Conservation (phyloP, 1,284 basidiomycete species). For the Tylopilus orsonianus region DNA sequence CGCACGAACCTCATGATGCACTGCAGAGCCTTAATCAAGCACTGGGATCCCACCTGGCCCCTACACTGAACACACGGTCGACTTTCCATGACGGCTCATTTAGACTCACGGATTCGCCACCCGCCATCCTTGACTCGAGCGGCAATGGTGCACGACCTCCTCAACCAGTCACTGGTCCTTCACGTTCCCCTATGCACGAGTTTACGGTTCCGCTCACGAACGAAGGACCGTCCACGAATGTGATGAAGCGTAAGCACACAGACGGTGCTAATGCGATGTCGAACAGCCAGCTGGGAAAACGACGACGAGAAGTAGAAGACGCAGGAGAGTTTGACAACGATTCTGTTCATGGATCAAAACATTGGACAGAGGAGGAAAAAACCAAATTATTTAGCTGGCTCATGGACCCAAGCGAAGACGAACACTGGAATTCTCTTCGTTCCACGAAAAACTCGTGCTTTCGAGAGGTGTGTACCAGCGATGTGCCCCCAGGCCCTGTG, state of each 20-base stretch:
- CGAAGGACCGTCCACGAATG: constrained; percentile 25
- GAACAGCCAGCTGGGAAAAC: constrained; percentile 41
- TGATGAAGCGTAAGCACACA: constrained; percentile 52
- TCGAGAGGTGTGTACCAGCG: constrained; percentile 53
- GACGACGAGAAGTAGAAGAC: constrained; percentile 48
- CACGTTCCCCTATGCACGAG: constrained; percentile 36
- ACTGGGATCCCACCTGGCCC: constrained; percentile 34
- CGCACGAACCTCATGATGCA: constrained; percentile 3
- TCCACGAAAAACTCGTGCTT: constrained; percentile 78
- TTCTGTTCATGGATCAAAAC: constrained; percentile 62
- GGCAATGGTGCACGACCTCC: constrained; percentile 23
- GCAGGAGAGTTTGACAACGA: constrained; percentile 51
- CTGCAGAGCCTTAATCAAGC: constrained; percentile 37
- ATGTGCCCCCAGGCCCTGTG: neutral
- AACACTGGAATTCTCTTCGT: constrained; percentile 70
- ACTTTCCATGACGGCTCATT: constrained; percentile 33
- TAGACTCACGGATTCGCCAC: constrained; percentile 34
- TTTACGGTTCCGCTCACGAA: constrained; percentile 32
- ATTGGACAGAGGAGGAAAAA: constrained; percentile 80
- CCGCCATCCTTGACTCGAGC: constrained; percentile 33
- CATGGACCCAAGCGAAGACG: constrained; percentile 65
- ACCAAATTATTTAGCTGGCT: constrained; percentile 71
- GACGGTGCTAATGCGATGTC: constrained; percentile 40
- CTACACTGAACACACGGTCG: constrained; percentile 30
- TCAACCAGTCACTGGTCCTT: constrained; percentile 31